These are phyloP conservation scores for Diddensiella transvaalensis DNA, from an alignment of 805 yeast species.

Conservation along the genomic window DNA sequence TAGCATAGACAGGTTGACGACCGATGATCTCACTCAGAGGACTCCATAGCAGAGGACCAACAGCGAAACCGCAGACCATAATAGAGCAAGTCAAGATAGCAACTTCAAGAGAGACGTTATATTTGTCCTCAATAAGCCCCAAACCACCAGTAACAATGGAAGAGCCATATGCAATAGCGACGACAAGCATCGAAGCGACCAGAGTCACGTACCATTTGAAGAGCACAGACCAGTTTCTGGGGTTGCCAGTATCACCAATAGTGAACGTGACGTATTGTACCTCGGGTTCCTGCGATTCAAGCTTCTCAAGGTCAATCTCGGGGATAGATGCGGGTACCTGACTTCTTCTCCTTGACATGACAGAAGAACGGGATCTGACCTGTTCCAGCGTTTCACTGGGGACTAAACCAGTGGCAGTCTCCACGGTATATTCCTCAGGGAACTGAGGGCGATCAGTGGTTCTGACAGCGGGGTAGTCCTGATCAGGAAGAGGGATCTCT, in stretches of 20 bases:
- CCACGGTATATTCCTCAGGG: conserved; percentile 89
- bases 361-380: conserved; percentile 41
- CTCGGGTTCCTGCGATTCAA: conserved; percentile 49
- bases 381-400: conserved; percentile 69
- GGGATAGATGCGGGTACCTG: conserved; percentile 1
- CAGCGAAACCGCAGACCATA: conserved; percentile 84
- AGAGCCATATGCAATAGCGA: conserved; percentile 90
- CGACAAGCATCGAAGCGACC: conserved; percentile 65
- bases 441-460: conserved; percentile 45
- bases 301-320: conserved; percentile 27
- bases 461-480: conserved; percentile 46
- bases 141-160: conserved; percentile 87
- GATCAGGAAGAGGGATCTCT: conserved; percentile 47
- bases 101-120: conserved; percentile 70
- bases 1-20: conserved; percentile 75
- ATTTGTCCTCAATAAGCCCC: conserved; percentile 60
- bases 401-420: conserved; percentile 84
- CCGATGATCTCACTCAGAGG: conserved; percentile 85
- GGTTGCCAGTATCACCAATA: conserved; percentile 81
- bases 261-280: conserved; percentile 68
- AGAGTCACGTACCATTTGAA: conserved; percentile 49
- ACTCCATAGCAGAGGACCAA: conserved; percentile 88
- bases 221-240: conserved; percentile 71
- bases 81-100: conserved; percentile 75
- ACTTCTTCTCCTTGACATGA: conserved; percentile 3